Evolutionary conservation across 73 alveolate genomes (phyloP), one percentile per base, ranked within the genome.

Genomic region (Paraurostyla sp.): DNA sequence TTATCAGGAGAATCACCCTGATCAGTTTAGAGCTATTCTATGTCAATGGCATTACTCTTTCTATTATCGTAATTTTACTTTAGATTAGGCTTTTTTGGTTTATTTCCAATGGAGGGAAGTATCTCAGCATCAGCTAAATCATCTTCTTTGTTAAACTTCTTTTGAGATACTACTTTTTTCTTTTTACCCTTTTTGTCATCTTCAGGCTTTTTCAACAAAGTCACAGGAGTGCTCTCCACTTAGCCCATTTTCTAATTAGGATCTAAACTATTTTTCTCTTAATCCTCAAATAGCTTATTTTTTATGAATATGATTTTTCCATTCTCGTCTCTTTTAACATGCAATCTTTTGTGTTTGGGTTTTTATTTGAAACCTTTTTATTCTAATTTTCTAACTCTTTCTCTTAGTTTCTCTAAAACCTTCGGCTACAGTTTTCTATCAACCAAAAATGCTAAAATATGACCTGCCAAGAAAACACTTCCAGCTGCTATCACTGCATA

Each of bases 271-370:
- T 22, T 22, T 15, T 6, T 15, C 18, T 73, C 87, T 27, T 73
- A 68, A 20, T 38, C 71, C 23, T 13, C 56, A 7, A 48, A 42
- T 1, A 20, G 22, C 13, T 73, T 50, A 73, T 73, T 45, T 48
- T 71, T 73, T 15, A 73, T 73, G 71, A 73, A 73, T 2, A 73
- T 50, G 29, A 73, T 73, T 0, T 73, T 42, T 2, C 87, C 87
- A 48, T 73, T 57, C 32, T 30, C 57, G 46, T 36, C 71, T 11
- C 87, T 4, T 36, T 73, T 48, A 11, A 73, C 87, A n/a, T 30
- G 41, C 2, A 73, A 71, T 27, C 27, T 73, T 48, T 73, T 73
- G 7, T 73, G 22, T 45, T 11, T 73, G 6, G 87, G 68, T 30
- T 50, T 73, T 29, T 73, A 48, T 13, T 40, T 2, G 29, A 73